Percentiles rank a stretch among this genome's conserved stretches.
Evolutionary conservation across 257 asterid genomes (phyloP).

Genomic region (Penstemon davidsonii): DNA sequence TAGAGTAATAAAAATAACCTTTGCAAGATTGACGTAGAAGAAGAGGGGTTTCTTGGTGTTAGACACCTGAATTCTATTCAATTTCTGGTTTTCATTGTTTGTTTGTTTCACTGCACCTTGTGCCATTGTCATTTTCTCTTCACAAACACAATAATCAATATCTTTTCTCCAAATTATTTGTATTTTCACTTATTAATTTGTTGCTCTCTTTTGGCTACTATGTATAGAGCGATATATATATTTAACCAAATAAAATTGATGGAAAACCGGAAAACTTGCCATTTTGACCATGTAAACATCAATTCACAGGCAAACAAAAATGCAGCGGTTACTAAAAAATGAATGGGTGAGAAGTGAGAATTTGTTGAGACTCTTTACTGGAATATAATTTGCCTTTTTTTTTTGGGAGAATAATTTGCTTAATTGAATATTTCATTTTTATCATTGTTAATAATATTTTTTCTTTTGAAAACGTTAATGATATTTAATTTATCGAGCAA

Average conservation of each 20-base stretch:
- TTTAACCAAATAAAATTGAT: conserved; percentile 2
- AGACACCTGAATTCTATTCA: conserved; percentile 63
- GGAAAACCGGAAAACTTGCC: conserved; percentile 26
- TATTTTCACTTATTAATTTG: not conserved
- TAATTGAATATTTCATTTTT: too few relatives aligned
- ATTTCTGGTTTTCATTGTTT: conserved; percentile 37
- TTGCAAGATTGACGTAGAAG: conserved; percentile 64
- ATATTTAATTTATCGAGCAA: too few relatives aligned
- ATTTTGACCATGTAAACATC: conserved; percentile 42
- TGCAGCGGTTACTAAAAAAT: conserved; percentile 12
- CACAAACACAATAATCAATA: not conserved
- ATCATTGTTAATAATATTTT: too few relatives aligned
- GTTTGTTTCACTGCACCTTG: conserved; percentile 27
- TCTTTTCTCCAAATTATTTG: not conserved
- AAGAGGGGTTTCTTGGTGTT: conserved; percentile 65
- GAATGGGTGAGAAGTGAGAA: not conserved
- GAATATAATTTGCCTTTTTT: too few relatives aligned
- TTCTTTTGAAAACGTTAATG: too few relatives aligned
- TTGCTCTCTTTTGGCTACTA: conserved; percentile 4
- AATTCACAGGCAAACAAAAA: not conserved
- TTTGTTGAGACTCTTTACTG: too few relatives aligned
- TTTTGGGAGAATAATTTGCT: too few relatives aligned
- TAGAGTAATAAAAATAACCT: conserved; percentile 30
- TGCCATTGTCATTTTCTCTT: conserved; percentile 42
- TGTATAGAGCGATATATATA: conserved; percentile 26